phyloP scores from a whole-genome alignment of 371 early-diverging fungal genomes.

The Rhizopus arrhizus region DNA sequence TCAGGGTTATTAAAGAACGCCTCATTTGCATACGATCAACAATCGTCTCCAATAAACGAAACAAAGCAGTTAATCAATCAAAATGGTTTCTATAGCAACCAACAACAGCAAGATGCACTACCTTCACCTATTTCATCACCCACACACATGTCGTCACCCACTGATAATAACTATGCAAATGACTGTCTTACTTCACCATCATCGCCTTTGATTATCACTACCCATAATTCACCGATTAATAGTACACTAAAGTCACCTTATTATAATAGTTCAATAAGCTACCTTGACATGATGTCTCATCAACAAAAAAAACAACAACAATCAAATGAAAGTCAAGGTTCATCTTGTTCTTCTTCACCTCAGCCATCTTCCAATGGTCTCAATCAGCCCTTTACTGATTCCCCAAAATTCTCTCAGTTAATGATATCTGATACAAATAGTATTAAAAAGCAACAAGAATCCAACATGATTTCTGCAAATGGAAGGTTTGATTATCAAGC shows the following conservation, averaged over 20 bases:
- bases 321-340: neutral
- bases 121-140: neutral
- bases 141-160: neutral
- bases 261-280: neutral
- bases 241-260: neutral
- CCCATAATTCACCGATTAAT: neutral
- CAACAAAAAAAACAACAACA: neutral
- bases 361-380: constrained; percentile 1
- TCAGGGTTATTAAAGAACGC: constrained; percentile 2
- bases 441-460: neutral
- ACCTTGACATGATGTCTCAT: neutral
- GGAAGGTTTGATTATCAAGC: constrained; percentile 2
- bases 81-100: neutral
- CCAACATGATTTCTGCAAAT: neutral
- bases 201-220: constrained; percentile 13
- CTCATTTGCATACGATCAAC: neutral
- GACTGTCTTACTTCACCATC: constrained; percentile 17
- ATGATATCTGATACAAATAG: neutral
- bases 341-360: constrained; percentile 1
- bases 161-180: neutral
- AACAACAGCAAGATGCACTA: neutral
- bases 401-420: constrained; percentile 1
- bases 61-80: neutral
- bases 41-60: neutral
- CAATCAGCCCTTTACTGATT: neutral